Conservation (phyloP, 805 yeast genomes). For the Yarrowia keelungensis region DNA sequence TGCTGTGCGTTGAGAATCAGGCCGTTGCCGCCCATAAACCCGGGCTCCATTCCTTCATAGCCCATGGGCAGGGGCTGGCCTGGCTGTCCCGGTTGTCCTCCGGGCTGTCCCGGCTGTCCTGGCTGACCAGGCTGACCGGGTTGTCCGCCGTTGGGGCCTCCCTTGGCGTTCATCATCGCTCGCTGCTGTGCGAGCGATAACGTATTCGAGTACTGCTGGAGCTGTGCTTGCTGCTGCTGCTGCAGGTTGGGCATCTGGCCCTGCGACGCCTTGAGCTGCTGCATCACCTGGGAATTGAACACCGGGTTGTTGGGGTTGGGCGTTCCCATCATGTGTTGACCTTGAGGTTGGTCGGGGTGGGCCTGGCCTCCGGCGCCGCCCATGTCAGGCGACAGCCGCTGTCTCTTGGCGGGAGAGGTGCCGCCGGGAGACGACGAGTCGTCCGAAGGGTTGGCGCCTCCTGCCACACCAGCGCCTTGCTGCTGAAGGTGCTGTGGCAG, state of each 20-base stretch:
- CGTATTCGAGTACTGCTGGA: constrained; percentile 43
- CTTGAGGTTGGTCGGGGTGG: constrained; percentile 41
- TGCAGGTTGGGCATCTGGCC: constrained; percentile 41
- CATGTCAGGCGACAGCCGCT: constrained; percentile 50
- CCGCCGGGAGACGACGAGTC: constrained; percentile 47
- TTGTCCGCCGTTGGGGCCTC: constrained; percentile 39
- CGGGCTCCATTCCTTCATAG: constrained; percentile 38
- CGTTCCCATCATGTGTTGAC: constrained; percentile 47
- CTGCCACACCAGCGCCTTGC: constrained; percentile 25
- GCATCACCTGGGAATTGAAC: constrained; percentile 46
- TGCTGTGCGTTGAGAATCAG: constrained; percentile 39
- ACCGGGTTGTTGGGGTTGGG: constrained; percentile 43
- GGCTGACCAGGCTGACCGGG: constrained; percentile 15
- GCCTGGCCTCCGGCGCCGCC: constrained; percentile 2
- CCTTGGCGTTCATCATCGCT: constrained; percentile 44
- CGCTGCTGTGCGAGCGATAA: constrained; percentile 45
- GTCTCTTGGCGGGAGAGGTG: constrained; percentile 50
- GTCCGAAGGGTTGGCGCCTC: constrained; percentile 42
- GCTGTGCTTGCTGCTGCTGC: constrained; percentile 43
- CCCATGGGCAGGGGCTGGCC: constrained; percentile 25
- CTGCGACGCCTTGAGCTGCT: constrained; percentile 46
- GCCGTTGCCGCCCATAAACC: constrained; percentile 42
- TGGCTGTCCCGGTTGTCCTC: constrained; percentile 13
- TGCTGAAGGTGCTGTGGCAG: constrained; percentile 39
- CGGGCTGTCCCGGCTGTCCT: constrained; percentile 24